Conservation (phyloP, 2,329 filamentous ascomycete genomes). For the Grosmannia clavigera region DNA sequence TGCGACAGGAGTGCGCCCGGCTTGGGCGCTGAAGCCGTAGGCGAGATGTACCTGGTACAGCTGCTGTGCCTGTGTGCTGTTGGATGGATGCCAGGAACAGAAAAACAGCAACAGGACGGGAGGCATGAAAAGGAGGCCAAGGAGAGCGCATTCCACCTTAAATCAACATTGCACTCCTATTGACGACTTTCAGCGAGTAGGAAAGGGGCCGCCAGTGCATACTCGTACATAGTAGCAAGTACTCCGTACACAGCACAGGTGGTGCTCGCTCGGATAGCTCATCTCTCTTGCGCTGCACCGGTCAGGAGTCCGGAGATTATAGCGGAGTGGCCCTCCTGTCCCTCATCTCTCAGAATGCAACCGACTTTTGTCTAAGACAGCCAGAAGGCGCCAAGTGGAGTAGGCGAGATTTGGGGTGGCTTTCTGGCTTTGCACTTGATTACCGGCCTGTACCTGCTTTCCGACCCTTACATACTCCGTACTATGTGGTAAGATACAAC, state of each 20-base stretch:
- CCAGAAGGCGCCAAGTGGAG: constrained; percentile 3
- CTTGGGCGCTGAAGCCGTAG: not conserved
- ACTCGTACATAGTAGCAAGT: not conserved
- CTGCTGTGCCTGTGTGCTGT: not conserved
- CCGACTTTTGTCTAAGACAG: constrained; percentile 4
- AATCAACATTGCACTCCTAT: not conserved
- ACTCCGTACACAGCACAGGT: not conserved
- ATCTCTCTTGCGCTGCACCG: constrained; percentile 14
- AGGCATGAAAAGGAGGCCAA: not conserved
- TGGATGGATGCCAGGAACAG: not conserved
- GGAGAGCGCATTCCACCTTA: not conserved
- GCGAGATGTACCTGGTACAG: not conserved
- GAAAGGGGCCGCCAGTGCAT: not conserved
- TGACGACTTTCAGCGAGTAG: not conserved
- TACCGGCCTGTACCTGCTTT: not conserved
- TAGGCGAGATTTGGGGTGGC: not conserved
- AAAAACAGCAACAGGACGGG: no score
- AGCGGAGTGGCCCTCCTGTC: constrained; percentile 5
- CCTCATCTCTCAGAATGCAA: constrained; percentile 5
- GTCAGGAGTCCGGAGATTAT: constrained; percentile 18
- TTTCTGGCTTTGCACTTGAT: not conserved
- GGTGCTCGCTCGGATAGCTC: constrained; percentile 1
- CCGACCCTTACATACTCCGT: not conserved
- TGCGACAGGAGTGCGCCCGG: not conserved
- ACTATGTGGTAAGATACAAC: no score